Evolutionary conservation across 192 early-diverging fungal species (phyloP), one percentile per base, ranked within the genome.

Genomic region (Haplosporangium gracile): DNA sequence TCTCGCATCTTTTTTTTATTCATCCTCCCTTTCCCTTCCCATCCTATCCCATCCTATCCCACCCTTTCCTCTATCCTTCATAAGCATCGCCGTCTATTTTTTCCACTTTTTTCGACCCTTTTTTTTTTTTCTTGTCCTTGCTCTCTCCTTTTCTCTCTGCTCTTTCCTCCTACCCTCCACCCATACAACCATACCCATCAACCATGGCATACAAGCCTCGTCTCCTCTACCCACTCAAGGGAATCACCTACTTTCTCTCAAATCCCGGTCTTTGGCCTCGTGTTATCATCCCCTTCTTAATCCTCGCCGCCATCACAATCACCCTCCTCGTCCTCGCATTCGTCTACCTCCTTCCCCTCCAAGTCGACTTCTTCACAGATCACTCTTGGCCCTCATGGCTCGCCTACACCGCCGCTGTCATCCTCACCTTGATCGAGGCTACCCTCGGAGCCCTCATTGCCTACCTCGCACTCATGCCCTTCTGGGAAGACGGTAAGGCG

Each of bases 381-480:
- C 88, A 78, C 38, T 60, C 80, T 32, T 90, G 92, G 75, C 92
- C 91, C n/a, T 69, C 42, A 6, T 92, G 92, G 92, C 77, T 94
- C 2, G 91, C 92, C 4, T 94, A 93, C 89, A 74, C 88, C 0
- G 77, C 88, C 2, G 72, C 90, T 1, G 84, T 93, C 7, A 78
- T 93, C 36, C 82, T 93, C 60, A 89, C 91, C 5, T 43, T 95
- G 26, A 60, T 94, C 1, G 93, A 95, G 71, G 88, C 90, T 5
- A 86, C 80, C 9, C 65, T 93, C 11, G 79, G 92, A 34, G 87
- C 89, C 43, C 57, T 95, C 53, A 78, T 94, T 29, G 78, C 91
- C 42, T 92, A 92, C 76, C 83, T 90, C 5, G 91, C 94, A 22
- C 42, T 89, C 55, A 83, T 93, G 49, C 93, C 94, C 16, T 68